Conservation (phyloP, 1,284 basidiomycete species). For the Trametes polyzona region DNA sequence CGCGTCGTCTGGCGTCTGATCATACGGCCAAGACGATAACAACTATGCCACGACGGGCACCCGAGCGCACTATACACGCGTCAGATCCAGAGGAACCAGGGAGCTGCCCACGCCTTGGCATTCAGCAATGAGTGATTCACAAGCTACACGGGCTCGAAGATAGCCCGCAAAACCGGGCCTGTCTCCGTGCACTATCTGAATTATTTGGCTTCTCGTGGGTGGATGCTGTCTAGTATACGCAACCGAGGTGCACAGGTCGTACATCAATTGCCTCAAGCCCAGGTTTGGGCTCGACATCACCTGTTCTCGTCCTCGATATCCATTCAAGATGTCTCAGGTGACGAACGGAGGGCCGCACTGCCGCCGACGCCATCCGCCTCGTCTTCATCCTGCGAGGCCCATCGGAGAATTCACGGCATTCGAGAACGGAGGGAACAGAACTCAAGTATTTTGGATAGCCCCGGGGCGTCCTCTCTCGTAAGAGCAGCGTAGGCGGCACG, state of each 20-base stretch:
- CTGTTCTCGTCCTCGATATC: not conserved
- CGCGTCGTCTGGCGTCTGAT: no score
- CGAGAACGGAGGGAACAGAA: conserved; percentile 2
- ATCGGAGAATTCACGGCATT: conserved; percentile 14
- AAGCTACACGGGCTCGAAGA: no score
- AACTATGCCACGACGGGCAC: no score
- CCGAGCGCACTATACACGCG: no score
- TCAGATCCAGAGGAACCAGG: no score
- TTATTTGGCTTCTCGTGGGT: no score
- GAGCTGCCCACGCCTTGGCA: no score
- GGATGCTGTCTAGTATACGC: not conserved
- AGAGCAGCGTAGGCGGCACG: not conserved
- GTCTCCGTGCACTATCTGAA: not conserved
- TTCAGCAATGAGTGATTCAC: no score
- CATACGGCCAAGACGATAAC: no score
- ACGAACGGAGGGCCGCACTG: conserved; percentile 8
- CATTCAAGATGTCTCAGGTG: not conserved
- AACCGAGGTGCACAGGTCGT: not conserved
- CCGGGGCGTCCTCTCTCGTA: conserved; percentile 2
- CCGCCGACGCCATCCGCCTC: conserved; percentile 1
- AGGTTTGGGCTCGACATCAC: not conserved
- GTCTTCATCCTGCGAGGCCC: conserved; percentile 1
- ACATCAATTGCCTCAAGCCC: not conserved
- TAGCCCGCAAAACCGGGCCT: not conserved
- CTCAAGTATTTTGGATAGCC: not conserved